These are phyloP conservation scores for Trapa bicornis DNA, from an alignment of 345 rosid species.

Conservation along the genomic window DNA sequence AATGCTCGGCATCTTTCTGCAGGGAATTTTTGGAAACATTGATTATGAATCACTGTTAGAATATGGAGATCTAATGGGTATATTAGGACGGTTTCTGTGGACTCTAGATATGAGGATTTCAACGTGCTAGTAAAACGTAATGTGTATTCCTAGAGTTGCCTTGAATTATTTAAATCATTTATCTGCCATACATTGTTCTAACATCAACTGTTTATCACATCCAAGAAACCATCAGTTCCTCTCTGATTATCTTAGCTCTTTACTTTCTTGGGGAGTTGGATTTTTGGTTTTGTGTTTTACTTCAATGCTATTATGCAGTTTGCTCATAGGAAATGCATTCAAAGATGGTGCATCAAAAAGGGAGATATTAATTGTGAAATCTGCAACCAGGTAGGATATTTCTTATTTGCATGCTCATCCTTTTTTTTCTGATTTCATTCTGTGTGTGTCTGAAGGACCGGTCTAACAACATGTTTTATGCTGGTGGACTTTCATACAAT, in stretches of 20 bases:
- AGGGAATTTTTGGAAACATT: no score
- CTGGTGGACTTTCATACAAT: slow-evolving; percentile 1
- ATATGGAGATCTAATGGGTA: not conserved
- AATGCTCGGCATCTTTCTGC: no score
- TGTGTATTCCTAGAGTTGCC: not conserved
- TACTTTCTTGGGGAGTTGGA: not conserved
- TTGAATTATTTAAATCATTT: no score
- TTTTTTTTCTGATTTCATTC: not conserved
- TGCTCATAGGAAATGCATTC: slow-evolving; percentile 65
- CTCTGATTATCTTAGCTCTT: not conserved
- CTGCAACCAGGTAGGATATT: slow-evolving; percentile 36
- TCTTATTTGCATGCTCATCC: not conserved
- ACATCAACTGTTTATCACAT: no score
- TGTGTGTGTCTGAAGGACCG: not conserved
- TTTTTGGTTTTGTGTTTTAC: not conserved
- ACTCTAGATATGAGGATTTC: not conserved
- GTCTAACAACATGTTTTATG: not conserved
- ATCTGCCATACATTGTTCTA: not conserved
- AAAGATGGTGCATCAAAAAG: slow-evolving; percentile 62
- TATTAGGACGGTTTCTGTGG: no score
- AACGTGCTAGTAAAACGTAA: not conserved
- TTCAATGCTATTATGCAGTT: slow-evolving; percentile 22
- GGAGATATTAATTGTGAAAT: slow-evolving; percentile 56
- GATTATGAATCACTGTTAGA: no score
- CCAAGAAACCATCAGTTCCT: not conserved